Base-by-base conservation (phyloP, 805 yeast species). In the Clavispora asparagi region DNA sequence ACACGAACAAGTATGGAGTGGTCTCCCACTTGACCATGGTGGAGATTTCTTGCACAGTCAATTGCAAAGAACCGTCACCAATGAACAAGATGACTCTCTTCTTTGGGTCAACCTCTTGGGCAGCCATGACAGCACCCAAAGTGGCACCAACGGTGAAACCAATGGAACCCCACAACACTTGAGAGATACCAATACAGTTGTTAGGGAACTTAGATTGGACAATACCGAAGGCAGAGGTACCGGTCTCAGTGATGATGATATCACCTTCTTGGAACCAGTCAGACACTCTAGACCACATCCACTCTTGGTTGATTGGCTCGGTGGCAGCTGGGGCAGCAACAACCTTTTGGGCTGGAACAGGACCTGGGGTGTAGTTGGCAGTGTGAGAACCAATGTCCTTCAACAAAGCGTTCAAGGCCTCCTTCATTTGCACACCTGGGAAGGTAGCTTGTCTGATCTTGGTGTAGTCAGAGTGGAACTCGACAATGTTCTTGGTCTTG, bases 391-490 rank as follows among this genome's bases (percentile, higher is more conserved):
- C 65, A 52, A 73, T 65, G 48, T 79, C 68, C 27, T 36, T 42
- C 54, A 64, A 54, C 48, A 66, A 60, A 17, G 50, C 51, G 39
- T 57, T 51, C 46, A 67, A 59, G 11, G 58, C 64, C 58, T 67
- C 70, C 65, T 82, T 78, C 87, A 84, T 83, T 68, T 82, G 84
- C 50, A 84, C 80, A 60, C 84, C 85, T 53, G 83, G 83, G 78
- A 79, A 84, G 33, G 79, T 76, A 48, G 89, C 90, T 58, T 72
- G 78, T 63, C 75, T 80, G 63, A 83, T 79, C 70, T 83, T 83
- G 62, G 82, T 79, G 72, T 81, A 75, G 69, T 84, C 86, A 16
- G 90, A 83, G 70, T 84, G 91, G 78, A 84, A 82, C 71, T 84
- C 91, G 54, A 84, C 79, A 59, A 84, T 78, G 71, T 84, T 83